phyloP scores from a whole-genome alignment of 176 grass and related monocot genomes.

The Oryza brachyantha region DNA sequence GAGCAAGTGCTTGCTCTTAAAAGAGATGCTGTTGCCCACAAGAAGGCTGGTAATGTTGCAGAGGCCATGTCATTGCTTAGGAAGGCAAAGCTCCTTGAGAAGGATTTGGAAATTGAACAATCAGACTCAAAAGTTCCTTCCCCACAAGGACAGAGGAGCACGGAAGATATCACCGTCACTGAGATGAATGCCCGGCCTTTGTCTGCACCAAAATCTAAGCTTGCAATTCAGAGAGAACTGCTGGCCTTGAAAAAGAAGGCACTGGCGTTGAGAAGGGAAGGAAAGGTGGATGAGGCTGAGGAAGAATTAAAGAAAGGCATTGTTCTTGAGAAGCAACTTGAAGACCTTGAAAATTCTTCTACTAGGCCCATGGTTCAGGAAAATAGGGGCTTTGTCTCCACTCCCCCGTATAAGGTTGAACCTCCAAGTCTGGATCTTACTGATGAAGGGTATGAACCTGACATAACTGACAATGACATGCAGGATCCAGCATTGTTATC shows the following conservation, averaged over 20 bases:
- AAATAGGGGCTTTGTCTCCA: constrained; percentile 29
- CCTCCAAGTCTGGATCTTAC: constrained; percentile 43
- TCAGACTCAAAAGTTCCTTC: constrained; percentile 30
- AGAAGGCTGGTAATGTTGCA: constrained; percentile 60
- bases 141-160: constrained; percentile 33
- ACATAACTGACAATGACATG: constrained; percentile 87
- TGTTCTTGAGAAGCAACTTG: constrained; percentile 81
- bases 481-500: constrained; percentile 71
- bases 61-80: constrained; percentile 87
- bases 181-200: constrained; percentile 19
- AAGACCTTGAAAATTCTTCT: constrained; percentile 71
- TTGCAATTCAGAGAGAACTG: constrained; percentile 84
- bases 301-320: constrained; percentile 77
- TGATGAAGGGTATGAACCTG: constrained; percentile 58
- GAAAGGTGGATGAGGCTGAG: constrained; percentile 74
- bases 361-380: constrained; percentile 34
- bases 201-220: constrained; percentile 63
- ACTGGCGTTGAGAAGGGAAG: constrained; percentile 85
- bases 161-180: constrained; percentile 29
- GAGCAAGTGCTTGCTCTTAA: constrained; percentile 73
- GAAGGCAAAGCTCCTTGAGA: constrained; percentile 86
- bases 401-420: constrained; percentile 38
- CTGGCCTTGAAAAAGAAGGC: constrained; percentile 90
- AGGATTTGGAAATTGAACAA: constrained; percentile 50
- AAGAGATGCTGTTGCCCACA: constrained; percentile 80